Evolutionary conservation across 108 stramenopile genomes (phyloP).

Genomic region (Skeletonema marinoi): DNA sequence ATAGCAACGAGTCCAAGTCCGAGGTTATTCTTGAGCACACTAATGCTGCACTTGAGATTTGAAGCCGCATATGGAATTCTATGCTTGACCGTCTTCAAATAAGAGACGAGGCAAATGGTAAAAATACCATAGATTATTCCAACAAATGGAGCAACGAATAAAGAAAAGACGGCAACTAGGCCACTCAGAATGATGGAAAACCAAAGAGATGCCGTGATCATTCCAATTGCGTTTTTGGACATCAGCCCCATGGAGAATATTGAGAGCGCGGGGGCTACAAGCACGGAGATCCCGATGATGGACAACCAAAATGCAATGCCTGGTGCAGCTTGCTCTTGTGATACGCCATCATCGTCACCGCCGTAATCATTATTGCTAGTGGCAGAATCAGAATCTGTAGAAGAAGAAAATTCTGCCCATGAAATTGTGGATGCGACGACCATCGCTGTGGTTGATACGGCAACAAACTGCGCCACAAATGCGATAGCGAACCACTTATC

Average conservation of each 20-base stretch:
- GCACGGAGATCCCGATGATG: background rate
- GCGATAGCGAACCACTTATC: conserved; percentile 62
- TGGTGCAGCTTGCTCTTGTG: background rate
- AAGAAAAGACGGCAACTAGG: background rate
- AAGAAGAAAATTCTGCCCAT: background rate
- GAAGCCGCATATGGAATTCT: conserved; percentile 79
- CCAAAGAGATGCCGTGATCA: conserved; percentile 30
- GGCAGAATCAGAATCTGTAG: background rate
- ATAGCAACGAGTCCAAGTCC: conserved; percentile 57
- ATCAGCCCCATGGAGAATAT: background rate
- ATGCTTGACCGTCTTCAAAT: conserved; percentile 47
- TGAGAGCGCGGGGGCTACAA: background rate
- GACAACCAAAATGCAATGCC: background rate
- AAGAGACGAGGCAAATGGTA: conserved; percentile 28
- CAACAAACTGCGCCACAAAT: conserved; percentile 44
- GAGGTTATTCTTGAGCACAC: conserved; percentile 59
- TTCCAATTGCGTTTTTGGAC: conserved; percentile 19
- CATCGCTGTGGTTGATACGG: conserved; percentile 15
- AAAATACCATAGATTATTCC: conserved; percentile 20
- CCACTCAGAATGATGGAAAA: conserved; percentile 15
- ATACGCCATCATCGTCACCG: background rate
- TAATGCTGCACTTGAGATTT: conserved; percentile 60
- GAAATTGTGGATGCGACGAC: background rate
- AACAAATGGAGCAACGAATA: conserved; percentile 4
- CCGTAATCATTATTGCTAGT: background rate